Conservation (phyloP, 192 early-diverging fungal species). For the Mortierella antarctica region DNA sequence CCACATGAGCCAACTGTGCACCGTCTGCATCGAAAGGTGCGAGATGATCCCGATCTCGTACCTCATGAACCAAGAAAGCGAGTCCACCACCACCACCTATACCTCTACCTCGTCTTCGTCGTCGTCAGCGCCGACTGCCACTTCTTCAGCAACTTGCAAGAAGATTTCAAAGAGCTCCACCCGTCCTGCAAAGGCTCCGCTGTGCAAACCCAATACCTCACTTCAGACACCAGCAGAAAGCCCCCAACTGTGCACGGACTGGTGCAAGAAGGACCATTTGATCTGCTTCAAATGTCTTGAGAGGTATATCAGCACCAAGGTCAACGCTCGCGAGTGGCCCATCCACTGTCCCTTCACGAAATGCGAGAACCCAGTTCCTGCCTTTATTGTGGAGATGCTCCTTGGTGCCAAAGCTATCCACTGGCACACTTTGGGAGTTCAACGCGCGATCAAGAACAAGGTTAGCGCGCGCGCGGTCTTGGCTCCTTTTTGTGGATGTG, state of each 20-base stretch:
- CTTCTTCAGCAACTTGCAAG: not conserved
- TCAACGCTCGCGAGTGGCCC: constrained; percentile 22
- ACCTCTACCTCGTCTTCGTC: not conserved
- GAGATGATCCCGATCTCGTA: constrained; percentile 15
- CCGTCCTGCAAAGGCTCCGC: too few relatives aligned
- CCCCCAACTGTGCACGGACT: too few relatives aligned
- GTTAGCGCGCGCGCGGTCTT: not conserved
- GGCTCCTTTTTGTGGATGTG: not conserved
- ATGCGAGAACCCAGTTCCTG: not conserved
- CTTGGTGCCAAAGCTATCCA: constrained; percentile 1
- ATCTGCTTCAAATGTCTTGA: constrained; percentile 19
- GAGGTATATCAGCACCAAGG: constrained; percentile 6
- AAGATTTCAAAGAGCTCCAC: not conserved
- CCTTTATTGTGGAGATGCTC: constrained; percentile 11
- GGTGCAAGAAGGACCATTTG: constrained; percentile 9
- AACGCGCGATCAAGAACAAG: constrained; percentile 31
- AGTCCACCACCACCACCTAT: not conserved
- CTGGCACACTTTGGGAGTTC: constrained; percentile 27
- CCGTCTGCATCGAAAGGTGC: constrained; percentile 1
- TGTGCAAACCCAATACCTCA: too few relatives aligned
- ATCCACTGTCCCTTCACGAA: constrained; percentile 6
- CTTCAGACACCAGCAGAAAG: too few relatives aligned
- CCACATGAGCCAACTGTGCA: not conserved
- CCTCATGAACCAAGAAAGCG: not conserved
- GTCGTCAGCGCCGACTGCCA: not conserved